These are phyloP conservation scores for Aspergillus asperescens DNA, from an alignment of 495 filamentous ascomycete species.

Conservation along the genomic window DNA sequence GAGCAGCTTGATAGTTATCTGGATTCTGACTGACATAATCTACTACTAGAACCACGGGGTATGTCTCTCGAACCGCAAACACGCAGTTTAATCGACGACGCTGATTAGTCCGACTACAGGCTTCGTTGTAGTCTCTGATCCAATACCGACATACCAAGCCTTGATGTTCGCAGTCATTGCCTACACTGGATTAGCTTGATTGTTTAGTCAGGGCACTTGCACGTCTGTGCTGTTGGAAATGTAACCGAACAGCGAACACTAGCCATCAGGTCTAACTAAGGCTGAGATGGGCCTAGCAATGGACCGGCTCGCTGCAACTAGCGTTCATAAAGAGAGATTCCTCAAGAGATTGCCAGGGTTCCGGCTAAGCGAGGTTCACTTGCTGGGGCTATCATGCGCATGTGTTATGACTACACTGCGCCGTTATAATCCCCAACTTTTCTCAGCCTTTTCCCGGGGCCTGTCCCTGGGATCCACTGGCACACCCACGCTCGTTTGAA, in stretches of 20 bases:
- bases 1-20: too few species aligned
- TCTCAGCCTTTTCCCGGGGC: background rate
- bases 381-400: background rate
- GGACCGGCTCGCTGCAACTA: background rate
- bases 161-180: slow-evolving; percentile 11
- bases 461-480: background rate
- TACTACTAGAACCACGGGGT: too few species aligned
- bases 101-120: background rate
- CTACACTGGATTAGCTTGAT: slow-evolving; percentile 6
- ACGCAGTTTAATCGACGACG: background rate
- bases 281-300: background rate
- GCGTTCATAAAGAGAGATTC: background rate
- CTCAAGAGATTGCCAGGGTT: background rate
- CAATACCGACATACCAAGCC: background rate
- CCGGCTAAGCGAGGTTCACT: background rate
- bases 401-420: background rate
- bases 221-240: background rate
- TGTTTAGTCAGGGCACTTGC: too few species aligned
- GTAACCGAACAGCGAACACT: background rate
- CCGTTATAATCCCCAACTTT: background rate
- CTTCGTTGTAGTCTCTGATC: background rate
- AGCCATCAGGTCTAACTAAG: background rate
- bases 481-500: slow-evolving; percentile 2
- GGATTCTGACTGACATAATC: too few species aligned
- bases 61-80: background rate